These are phyloP conservation scores for Arachnomyces sp. DNA, from an alignment of 2,329 filamentous ascomycete genomes.

Conservation along the genomic window DNA sequence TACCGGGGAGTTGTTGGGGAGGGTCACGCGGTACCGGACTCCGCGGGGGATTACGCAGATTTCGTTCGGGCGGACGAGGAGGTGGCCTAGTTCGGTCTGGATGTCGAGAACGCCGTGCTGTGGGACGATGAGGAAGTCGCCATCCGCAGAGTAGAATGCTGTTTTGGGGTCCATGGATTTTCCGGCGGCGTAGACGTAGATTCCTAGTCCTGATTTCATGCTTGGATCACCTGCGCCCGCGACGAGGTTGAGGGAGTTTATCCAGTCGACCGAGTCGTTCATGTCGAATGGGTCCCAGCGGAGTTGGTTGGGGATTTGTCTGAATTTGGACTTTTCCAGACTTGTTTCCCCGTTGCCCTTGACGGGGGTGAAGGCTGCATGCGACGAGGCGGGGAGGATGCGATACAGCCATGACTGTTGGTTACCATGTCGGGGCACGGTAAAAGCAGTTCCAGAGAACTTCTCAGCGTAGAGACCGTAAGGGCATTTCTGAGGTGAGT, in stretches of 20 bases:
- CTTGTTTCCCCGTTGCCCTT: conserved; percentile 55
- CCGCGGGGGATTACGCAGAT: conserved; percentile 69
- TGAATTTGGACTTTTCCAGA: conserved; percentile 57
- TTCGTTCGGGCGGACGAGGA: conserved; percentile 69
- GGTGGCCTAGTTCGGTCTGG: conserved; percentile 64
- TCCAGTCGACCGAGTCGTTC: conserved; percentile 60
- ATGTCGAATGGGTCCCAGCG: conserved; percentile 73
- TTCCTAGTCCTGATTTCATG: conserved; percentile 68
- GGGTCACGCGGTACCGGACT: conserved; percentile 62
- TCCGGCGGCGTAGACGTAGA: conserved; percentile 71
- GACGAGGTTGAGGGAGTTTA: conserved; percentile 60
- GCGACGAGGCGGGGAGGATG: conserved; percentile 56
- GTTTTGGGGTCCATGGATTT: conserved; percentile 63
- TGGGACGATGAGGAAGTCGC: conserved; percentile 67
- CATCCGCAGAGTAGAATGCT: conserved; percentile 78
- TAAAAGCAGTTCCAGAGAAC: conserved; percentile 64
- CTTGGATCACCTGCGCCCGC: conserved; percentile 73
- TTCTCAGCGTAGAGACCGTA: conserved; percentile 77
- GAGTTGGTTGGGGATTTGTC: conserved; percentile 72
- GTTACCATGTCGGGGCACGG: conserved; percentile 59
- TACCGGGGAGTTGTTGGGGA: conserved; percentile 49
- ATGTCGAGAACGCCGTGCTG: conserved; percentile 69
- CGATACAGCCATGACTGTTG: conserved; percentile 66
- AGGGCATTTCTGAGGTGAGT: conserved; percentile 73
- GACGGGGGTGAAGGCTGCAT: conserved; percentile 41